These are phyloP conservation scores for Tolypocladium tundrense DNA, from an alignment of 2,329 filamentous ascomycete species.

Conservation along the genomic window DNA sequence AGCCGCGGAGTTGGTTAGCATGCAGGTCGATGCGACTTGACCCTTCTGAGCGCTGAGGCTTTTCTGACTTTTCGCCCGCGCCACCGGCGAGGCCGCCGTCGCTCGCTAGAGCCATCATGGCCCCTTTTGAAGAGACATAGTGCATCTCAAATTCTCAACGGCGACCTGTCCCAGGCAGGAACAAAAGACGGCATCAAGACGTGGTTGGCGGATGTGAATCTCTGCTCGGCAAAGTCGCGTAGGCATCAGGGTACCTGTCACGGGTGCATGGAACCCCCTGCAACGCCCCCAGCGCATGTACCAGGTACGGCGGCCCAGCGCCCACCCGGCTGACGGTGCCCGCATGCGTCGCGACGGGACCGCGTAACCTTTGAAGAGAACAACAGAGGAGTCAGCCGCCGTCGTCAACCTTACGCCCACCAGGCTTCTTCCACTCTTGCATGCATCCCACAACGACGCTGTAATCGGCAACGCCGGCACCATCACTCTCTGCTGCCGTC, in stretches of 20 bases:
- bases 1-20: background rate
- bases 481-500: background rate
- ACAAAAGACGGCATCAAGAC: background rate
- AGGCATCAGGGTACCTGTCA: background rate
- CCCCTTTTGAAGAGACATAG: background rate
- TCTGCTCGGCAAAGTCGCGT: background rate
- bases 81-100: background rate
- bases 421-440: background rate
- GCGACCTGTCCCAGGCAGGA: background rate
- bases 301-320: background rate
- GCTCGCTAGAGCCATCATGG: background rate
- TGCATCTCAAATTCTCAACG: background rate
- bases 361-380: conserved; percentile 14
- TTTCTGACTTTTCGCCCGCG: background rate
- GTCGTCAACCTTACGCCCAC: conserved; percentile 2
- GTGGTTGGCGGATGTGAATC: background rate
- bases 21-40: background rate
- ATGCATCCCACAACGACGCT: background rate
- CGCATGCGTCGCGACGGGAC: conserved; percentile 18
- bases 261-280: background rate
- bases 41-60: background rate
- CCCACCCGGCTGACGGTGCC: background rate
- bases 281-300: background rate
- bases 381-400: conserved; percentile 2
- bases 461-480: background rate